Evolutionary conservation across 2,329 filamentous ascomycete genomes (phyloP), one percentile per base, ranked within the genome.

Genomic region (Talaromyces sp.): DNA sequence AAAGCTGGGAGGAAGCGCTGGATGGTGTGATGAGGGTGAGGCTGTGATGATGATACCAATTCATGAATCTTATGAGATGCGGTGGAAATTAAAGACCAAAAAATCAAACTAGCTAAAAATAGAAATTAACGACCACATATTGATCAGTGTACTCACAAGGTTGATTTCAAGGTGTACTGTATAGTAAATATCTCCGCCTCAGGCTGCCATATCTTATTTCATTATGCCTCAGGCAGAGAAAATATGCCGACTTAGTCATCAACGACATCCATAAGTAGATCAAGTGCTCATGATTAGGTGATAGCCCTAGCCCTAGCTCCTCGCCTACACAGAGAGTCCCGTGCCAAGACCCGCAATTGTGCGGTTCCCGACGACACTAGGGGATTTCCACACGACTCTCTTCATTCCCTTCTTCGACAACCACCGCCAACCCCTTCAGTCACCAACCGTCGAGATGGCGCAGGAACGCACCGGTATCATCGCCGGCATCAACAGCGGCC

Each of bases 401-500:
- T 64, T 56, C 65, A 63, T 63, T 63, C 65, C 63, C 56, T 55
- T 49, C 58, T 61, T 62, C 66, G 65, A 65, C 66, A 69, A 65
- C 63, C 64, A 64, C 64, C 69, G 68, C 65, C 70, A 69, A 72
- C 61, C 67, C 62, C 60, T 52, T 58, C 65, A 68, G 57, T 64
- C 63, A 65, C 63, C 67, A 71, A 69, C 67, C 65, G 65, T 73
- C 72, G 74, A 71, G 68, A 80, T 80, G 78, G 76, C 77, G 60
- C 76, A 77, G 67, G 76, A 80, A 74, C 75, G 75, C 64, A 74
- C 75, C 71, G 78, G 78, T 69, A 76, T 87, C 72, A 77, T 80
- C 74, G 73, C 82, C 70, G 85, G 85, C 72, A 74, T 85, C 70
- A 87, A 87, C 77, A 79, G 79, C 70, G 85, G 85, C 74, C 83